Percentiles rank a stretch among this genome's conserved stretches.
Evolutionary conservation across 1,284 basidiomycete species (phyloP).

Genomic region (Anthracocystis walkeri): DNA sequence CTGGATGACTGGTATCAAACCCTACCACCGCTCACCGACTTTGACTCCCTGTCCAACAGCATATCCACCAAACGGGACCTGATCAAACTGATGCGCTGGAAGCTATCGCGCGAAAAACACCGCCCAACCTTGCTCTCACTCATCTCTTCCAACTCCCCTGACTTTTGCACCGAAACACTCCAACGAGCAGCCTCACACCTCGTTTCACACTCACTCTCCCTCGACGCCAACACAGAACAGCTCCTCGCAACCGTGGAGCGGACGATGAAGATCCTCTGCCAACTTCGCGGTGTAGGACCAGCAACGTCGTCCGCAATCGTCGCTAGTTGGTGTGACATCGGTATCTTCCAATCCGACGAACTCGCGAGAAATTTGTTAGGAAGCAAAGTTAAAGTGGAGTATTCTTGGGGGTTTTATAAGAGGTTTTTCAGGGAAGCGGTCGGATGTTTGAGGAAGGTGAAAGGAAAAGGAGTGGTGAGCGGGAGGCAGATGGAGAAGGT

Average conservation of each 20-base stretch:
- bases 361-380: constrained; percentile 4
- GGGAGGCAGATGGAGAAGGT: constrained; percentile 21
- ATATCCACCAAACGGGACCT: constrained; percentile 18
- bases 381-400: constrained; percentile 7
- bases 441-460: neutral
- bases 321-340: constrained; percentile 12
- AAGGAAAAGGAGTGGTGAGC: neutral
- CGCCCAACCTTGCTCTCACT: constrained; percentile 29
- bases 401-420: constrained; percentile 22
- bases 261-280: constrained; percentile 23
- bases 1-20: constrained; percentile 34
- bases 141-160: constrained; percentile 16
- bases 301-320: constrained; percentile 38
- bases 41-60: neutral
- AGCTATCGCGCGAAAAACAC: constrained; percentile 31
- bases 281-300: constrained; percentile 38
- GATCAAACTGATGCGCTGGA: constrained; percentile 38
- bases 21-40: neutral
- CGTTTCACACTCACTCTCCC: neutral
- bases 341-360: constrained; percentile 32
- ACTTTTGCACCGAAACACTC: neutral
- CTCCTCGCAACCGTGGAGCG: neutral
- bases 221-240: neutral
- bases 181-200: constrained; percentile 5
- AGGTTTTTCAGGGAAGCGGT: constrained; percentile 13